phyloP scores from a whole-genome alignment of 768 basidiomycete species.

The Lepiota subincarnata region DNA sequence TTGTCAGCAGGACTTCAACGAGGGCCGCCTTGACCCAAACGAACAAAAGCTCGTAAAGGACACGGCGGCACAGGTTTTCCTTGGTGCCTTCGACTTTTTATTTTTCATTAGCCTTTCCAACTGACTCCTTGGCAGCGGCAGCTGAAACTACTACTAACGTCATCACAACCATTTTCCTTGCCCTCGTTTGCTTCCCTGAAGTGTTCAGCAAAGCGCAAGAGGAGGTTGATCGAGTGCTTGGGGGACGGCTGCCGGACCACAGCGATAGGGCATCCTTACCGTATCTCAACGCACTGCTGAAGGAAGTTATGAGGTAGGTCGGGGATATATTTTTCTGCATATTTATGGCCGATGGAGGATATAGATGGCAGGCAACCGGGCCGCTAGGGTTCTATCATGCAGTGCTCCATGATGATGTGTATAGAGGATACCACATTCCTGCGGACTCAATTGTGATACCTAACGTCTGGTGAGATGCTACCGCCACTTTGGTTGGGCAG shows the following conservation, averaged over 20 bases:
- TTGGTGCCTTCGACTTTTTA: too few species aligned
- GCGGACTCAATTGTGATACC: slow-evolving; percentile 8
- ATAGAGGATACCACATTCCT: slow-evolving; percentile 13
- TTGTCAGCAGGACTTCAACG: too few species aligned
- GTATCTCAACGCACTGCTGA: slow-evolving; percentile 16
- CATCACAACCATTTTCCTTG: slow-evolving; percentile 15
- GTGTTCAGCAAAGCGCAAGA: slow-evolving; percentile 16
- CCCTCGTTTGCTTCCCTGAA: slow-evolving; percentile 15
- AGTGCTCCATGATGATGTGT: slow-evolving; percentile 11
- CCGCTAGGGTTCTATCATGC: slow-evolving; percentile 6
- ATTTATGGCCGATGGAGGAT: background rate
- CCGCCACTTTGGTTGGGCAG: background rate
- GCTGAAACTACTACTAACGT: slow-evolving; percentile 16
- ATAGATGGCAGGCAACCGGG: background rate
- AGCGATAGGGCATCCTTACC: slow-evolving; percentile 13
- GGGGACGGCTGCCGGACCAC: slow-evolving; percentile 14
- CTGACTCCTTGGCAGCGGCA: slow-evolving; percentile 6
- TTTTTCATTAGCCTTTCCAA: background rate
- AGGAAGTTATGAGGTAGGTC: slow-evolving; percentile 16
- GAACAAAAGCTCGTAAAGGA: too few species aligned
- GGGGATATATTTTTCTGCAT: background rate
- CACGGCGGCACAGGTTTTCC: too few species aligned
- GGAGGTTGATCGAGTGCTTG: slow-evolving; percentile 22
- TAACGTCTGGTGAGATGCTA: slow-evolving; percentile 1
- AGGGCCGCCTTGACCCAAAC: too few species aligned